Evolutionary conservation across 108 stramenopile genomes (phyloP).

Genomic region (Cyclotella cryptica): DNA sequence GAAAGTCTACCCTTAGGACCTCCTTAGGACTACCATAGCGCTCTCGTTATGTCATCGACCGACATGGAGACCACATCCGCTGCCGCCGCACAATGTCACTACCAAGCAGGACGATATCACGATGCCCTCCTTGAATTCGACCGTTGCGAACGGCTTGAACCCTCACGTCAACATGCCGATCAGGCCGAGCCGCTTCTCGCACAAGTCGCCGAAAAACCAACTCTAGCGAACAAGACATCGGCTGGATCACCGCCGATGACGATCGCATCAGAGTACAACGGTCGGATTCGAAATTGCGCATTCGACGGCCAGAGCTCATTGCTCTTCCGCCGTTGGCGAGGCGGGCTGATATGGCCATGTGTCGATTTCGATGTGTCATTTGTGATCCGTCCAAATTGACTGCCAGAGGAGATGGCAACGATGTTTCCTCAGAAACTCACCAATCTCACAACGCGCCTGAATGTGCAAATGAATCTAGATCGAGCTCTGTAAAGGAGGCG

Average conservation of each 20-base stretch:
- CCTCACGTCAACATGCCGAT: not conserved
- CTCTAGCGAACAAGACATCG: not conserved
- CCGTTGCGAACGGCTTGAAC: not conserved
- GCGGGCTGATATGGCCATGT: slow-evolving; percentile 53
- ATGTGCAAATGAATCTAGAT: no score
- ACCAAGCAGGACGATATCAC: slow-evolving; percentile 20
- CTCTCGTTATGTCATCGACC: no score
- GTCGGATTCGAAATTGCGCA: not conserved
- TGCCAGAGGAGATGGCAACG: no score
- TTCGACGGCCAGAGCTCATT: slow-evolving; percentile 27
- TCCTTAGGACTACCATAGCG: no score
- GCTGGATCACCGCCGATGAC: slow-evolving; percentile 14
- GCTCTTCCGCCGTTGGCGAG: slow-evolving; percentile 34
- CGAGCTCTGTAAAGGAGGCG: not conserved
- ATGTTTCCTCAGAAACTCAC: not conserved
- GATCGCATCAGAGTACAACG: not conserved
- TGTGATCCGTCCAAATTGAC: not conserved
- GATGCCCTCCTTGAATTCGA: slow-evolving; percentile 7
- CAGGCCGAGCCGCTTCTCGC: not conserved
- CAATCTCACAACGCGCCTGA: no score
- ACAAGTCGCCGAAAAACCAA: not conserved
- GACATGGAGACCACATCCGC: slow-evolving; percentile 3
- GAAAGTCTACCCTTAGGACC: no score
- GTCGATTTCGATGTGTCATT: slow-evolving; percentile 45
- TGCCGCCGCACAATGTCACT: slow-evolving; percentile 20